Conservation (phyloP, 257 asterid genomes). For the Nicotiana tomentosiformis region DNA sequence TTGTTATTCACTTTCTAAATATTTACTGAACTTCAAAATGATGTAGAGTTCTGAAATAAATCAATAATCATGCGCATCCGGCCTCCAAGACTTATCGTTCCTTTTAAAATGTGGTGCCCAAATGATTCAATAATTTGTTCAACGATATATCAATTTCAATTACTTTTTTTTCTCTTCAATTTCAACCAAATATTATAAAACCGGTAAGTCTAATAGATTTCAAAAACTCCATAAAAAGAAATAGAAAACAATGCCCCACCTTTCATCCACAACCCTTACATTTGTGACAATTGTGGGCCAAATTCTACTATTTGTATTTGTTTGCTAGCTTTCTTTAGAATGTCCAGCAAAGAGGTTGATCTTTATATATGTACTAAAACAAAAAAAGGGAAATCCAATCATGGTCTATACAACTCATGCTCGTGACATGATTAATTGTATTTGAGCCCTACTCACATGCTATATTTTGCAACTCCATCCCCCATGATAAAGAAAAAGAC, state of each 20-base stretch:
- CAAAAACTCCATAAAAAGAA: background rate
- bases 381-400: background rate
- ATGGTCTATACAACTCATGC: slow-evolving; percentile 7
- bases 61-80: no score
- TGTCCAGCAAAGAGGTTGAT: background rate
- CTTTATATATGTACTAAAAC: background rate
- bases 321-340: background rate
- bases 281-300: background rate
- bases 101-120: no score
- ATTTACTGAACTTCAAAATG: no score
- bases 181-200: no score
- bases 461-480: background rate
- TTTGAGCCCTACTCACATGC: slow-evolving; percentile 13
- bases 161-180: no score
- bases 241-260: background rate
- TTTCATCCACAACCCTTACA: background rate
- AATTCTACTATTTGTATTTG: background rate
- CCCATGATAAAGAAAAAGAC: background rate
- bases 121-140: no score
- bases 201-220: background rate
- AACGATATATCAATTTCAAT: no score
- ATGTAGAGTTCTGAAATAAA: no score
- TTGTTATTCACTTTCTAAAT: no score
- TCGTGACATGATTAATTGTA: slow-evolving; percentile 5
- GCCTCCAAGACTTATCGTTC: no score